A percentile compares a stretch with the other conserved stretches of the same genome.
Conservation (phyloP, 2,329 filamentous ascomycete genomes). For the Colletotrichum theobromicola region DNA sequence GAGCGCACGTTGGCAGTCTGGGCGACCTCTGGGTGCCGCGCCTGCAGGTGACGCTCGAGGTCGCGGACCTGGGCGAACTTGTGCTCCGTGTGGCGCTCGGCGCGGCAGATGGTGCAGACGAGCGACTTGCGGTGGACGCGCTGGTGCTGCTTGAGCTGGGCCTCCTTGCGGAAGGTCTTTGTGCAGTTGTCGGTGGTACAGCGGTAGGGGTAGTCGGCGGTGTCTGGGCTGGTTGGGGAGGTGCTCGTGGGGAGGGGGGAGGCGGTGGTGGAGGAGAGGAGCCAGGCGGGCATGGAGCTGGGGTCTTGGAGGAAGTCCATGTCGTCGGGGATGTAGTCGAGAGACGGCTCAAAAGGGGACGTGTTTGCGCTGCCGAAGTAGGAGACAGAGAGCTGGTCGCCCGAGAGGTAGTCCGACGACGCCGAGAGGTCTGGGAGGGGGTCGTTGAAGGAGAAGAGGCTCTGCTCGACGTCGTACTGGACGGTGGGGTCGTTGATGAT, state of each 20-base stretch:
- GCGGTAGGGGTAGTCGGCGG: conserved; percentile 6
- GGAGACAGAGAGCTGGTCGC: conserved; percentile 13
- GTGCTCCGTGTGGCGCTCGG: conserved; percentile 20
- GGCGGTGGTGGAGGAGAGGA: not conserved
- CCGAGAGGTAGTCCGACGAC: conserved; percentile 12
- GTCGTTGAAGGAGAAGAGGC: conserved; percentile 14
- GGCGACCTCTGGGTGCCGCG: conserved; percentile 20
- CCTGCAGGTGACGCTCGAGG: conserved; percentile 25
- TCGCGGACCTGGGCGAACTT: conserved; percentile 25
- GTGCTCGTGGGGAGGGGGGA: not conserved
- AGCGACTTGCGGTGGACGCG: conserved; percentile 24
- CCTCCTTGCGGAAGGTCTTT: conserved; percentile 23
- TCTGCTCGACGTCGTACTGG: conserved; percentile 11
- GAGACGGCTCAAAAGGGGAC: conserved; percentile 8
- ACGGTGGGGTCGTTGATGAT: conserved; percentile 7
- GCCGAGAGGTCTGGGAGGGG: conserved; percentile 12
- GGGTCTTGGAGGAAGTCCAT: not conserved
- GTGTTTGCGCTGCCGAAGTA: conserved; percentile 15
- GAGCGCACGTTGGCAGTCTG: conserved; percentile 18
- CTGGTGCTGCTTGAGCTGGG: conserved; percentile 24
- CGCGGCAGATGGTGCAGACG: conserved; percentile 21
- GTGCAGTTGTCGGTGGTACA: conserved; percentile 21
- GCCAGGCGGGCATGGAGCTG: not conserved
- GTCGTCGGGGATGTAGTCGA: conserved; percentile 13
- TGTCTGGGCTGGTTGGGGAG: conserved; percentile 2